Evolutionary conservation across 495 filamentous ascomycete genomes (phyloP), one percentile per base, ranked within the genome.

Genomic region (Aspergillus funiculosus): DNA sequence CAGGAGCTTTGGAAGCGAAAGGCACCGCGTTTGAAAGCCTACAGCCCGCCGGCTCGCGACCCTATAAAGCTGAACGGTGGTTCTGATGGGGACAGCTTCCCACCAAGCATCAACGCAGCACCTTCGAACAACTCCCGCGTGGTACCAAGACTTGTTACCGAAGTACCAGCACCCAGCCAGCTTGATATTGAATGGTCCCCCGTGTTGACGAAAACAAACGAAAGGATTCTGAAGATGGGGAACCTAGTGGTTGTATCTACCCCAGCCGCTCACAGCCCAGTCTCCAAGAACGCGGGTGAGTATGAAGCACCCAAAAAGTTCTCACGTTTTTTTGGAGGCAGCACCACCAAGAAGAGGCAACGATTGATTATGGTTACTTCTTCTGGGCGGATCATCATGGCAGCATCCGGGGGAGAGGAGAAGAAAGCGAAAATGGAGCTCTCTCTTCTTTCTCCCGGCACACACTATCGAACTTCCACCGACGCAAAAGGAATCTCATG

Each of bases 101-200:
- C 72, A 43, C 77, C 81, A 4, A 62, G 62, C 9, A 68, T 75
- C 50, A 75, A 67, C 15, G 64, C 72, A 8, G 68, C 74, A 21
- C 53, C 78, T 6, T 74, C 73, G 11, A 62, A 61, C n/a, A 74
- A 66, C 39, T 59, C 67, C 3, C 70, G 80, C 31, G 75, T 79
- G 18, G 82, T 87, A 15, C 82, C 89, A 8, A 77, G 89, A 47
- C 80, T 96, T 29, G 92, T 97, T 45, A 97, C 94, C 1, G 94
- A 99, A 61, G 73, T 99, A 19, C 89, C 94, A 1, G 90, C 94
- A 22, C 94, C 94, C 7, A 94, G 85, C 45, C 94, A 99, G 61
- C 73, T 99, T 11, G 94, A 99, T 63, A 95, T 99, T 46, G 94
- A 97, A 66, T 99, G 94, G 94, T 96, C 91, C 1, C 94, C 94